These are phyloP conservation scores for Usnea hakonensis DNA, from an alignment of 495 filamentous ascomycete species.

Conservation along the genomic window DNA sequence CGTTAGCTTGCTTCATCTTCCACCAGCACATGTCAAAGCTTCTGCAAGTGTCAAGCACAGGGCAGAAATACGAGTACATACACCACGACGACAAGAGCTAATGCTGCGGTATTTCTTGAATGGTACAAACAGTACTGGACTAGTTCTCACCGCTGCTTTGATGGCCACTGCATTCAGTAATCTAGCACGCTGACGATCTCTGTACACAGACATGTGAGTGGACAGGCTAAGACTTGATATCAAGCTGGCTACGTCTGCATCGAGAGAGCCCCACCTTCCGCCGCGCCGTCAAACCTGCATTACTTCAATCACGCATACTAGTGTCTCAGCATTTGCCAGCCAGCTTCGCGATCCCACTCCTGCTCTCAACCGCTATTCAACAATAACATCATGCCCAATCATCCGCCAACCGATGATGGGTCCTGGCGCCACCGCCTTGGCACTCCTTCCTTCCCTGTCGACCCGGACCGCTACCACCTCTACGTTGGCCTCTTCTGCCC, in stretches of 20 bases:
- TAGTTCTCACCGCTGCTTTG: slow-evolving; percentile 1
- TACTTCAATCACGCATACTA: slow-evolving; percentile 4
- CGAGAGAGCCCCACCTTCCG: neutral
- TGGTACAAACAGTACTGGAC: neutral
- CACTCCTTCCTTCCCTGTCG: slow-evolving; percentile 52
- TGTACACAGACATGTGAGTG: neutral
- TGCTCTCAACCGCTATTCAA: neutral
- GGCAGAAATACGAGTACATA: too few species aligned
- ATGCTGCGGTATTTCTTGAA: neutral
- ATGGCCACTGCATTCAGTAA: neutral
- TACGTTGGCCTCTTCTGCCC: slow-evolving; percentile 54
- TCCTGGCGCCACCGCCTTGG: slow-evolving; percentile 18
- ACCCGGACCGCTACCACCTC: slow-evolving; percentile 68
- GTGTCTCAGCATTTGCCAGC: neutral
- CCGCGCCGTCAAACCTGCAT: neutral
- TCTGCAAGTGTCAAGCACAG: too few species aligned
- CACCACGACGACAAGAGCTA: neutral
- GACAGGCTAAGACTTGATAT: neutral
- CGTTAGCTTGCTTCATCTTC: neutral
- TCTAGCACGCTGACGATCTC: neutral
- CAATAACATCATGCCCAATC: slow-evolving; percentile 20
- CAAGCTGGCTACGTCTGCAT: neutral
- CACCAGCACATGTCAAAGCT: too few species aligned
- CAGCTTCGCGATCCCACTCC: neutral
- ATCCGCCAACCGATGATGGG: slow-evolving; percentile 16